Evolutionary conservation across 2,329 filamentous ascomycete genomes (phyloP).

Genomic region (Penicillium nordicum): DNA sequence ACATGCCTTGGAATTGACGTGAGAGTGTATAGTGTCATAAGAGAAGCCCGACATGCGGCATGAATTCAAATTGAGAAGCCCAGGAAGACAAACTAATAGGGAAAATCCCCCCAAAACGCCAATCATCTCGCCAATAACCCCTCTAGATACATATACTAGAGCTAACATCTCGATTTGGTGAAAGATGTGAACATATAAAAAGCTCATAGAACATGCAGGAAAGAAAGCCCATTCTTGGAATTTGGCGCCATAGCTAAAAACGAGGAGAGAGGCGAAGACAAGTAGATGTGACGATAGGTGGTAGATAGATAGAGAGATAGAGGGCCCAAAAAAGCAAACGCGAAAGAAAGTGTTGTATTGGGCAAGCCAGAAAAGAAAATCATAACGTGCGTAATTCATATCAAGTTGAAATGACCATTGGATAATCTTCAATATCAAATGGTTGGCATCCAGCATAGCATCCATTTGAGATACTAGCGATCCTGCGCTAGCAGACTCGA

Average conservation of each 20-base stretch:
- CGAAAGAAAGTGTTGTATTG: background rate
- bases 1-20: background rate
- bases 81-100: background rate
- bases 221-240: background rate
- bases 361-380: background rate
- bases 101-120: background rate
- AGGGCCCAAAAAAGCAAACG: background rate
- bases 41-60: background rate
- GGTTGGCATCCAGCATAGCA: background rate
- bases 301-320: background rate
- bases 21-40: background rate
- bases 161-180: background rate
- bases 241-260: background rate
- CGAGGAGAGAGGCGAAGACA: background rate
- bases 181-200: background rate
- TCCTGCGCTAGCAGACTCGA: constrained; percentile 16
- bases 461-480: constrained; percentile 5
- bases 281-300: background rate
- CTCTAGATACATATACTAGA: constrained; percentile 1
- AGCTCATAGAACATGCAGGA: background rate
- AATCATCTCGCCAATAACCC: background rate
- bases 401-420: background rate
- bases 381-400: constrained; percentile 6
- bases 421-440: background rate
- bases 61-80: background rate